These are phyloP conservation scores for Trypanosoma congolense DNA, from an alignment of 208 protist genomes.

Conservation along the genomic window DNA sequence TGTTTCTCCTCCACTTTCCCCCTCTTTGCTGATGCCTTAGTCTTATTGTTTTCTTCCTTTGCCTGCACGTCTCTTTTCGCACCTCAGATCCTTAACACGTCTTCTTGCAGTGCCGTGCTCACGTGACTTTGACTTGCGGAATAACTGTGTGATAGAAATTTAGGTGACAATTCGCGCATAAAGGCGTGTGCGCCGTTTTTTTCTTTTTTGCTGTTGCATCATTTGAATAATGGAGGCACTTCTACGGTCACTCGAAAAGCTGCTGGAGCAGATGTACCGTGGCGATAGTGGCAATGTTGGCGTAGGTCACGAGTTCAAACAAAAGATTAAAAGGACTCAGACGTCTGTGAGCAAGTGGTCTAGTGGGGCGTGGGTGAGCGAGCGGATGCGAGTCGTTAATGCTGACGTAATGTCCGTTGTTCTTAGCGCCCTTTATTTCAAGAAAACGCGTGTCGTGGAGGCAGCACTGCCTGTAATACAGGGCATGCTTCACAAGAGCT, in stretches of 20 bases:
- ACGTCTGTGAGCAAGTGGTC: constrained; percentile 9
- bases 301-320: constrained; percentile 30
- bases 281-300: constrained; percentile 10
- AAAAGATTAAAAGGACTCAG: constrained; percentile 22
- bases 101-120: too few species aligned
- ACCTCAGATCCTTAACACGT: too few species aligned
- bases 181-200: too few species aligned
- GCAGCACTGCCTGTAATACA: constrained; percentile 31
- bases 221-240: constrained; percentile 3
- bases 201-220: too few species aligned
- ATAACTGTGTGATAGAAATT: too few species aligned
- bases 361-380: background rate
- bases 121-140: too few species aligned
- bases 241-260: constrained; percentile 2
- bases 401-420: constrained; percentile 36
- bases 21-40: too few species aligned
- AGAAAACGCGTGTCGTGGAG: constrained; percentile 48
- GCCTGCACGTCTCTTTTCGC: too few species aligned
- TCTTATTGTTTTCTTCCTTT: too few species aligned
- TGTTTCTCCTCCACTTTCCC: too few species aligned
- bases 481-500: constrained; percentile 30
- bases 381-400: background rate
- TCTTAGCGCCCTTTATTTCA: constrained; percentile 45
- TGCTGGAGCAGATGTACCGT: constrained; percentile 17
- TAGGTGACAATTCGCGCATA: too few species aligned